phyloP scores from a whole-genome alignment of 805 yeast species.

The Saccharomycodes ludwigii region DNA sequence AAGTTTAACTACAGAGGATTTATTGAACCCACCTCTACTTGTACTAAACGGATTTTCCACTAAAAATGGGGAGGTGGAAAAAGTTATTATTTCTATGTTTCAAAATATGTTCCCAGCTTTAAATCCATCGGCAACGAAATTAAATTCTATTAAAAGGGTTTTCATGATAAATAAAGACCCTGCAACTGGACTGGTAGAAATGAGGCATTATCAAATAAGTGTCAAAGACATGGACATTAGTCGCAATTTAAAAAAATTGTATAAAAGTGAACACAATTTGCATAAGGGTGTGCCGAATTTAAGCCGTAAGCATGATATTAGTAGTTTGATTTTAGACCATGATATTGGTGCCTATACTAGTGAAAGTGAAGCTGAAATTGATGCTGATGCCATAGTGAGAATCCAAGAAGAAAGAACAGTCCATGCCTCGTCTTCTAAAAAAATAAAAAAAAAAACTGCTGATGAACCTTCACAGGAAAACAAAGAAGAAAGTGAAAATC shows the following conservation, averaged over 20 bases:
- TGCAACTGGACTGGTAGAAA: conserved; percentile 60
- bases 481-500: conserved; percentile 11
- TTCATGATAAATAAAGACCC: conserved; percentile 65
- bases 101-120: conserved; percentile 95
- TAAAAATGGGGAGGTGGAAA: conserved; percentile 33
- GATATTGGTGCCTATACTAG: conserved; percentile 68
- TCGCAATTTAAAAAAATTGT: conserved; percentile 57
- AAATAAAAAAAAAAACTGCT: conserved; percentile 14
- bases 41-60: conserved; percentile 80
- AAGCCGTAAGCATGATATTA: conserved; percentile 54
- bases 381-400: conserved; percentile 50
- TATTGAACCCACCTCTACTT: conserved; percentile 70
- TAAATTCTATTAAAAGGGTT: conserved; percentile 69
- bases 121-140: conserved; percentile 69
- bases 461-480: conserved; percentile 14
- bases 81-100: conserved; percentile 74
- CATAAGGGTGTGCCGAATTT: conserved; percentile 63
- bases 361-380: conserved; percentile 92
- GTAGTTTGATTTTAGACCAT: conserved; percentile 74
- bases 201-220: conserved; percentile 83
- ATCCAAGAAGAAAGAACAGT: conserved; percentile 24
- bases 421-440: conserved; percentile 12
- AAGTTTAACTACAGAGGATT: conserved; percentile 58
- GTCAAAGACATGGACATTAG: conserved; percentile 76
- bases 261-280: conserved; percentile 45